Conservation (phyloP, 805 yeast genomes). For the Grigorovia jiainica region DNA sequence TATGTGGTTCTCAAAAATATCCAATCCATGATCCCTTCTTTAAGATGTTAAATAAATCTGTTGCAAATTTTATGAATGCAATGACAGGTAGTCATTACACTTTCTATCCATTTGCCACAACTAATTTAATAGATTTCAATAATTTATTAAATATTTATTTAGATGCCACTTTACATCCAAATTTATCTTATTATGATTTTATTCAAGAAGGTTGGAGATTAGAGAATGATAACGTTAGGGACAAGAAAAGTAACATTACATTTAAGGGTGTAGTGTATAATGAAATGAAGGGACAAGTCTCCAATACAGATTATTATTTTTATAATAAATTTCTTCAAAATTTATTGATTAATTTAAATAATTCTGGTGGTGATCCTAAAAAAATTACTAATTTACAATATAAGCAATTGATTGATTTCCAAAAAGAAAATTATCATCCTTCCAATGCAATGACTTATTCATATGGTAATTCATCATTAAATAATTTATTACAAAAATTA, state of each 20-base stretch:
- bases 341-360: conserved; percentile 74
- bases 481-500: conserved; percentile 48
- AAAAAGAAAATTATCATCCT: conserved; percentile 72
- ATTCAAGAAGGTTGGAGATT: conserved; percentile 97
- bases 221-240: conserved; percentile 57
- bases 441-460: conserved; percentile 81
- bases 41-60: conserved; percentile 91
- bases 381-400: conserved; percentile 66
- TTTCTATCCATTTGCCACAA: conserved; percentile 91
- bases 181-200: conserved; percentile 71
- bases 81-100: conserved; percentile 98
- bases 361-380: conserved; percentile 91
- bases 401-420: conserved; percentile 72
- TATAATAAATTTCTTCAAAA: conserved; percentile 79
- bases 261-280: conserved; percentile 96
- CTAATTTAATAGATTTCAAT: conserved; percentile 69
- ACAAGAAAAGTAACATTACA: conserved; percentile 48
- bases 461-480: conserved; percentile 70
- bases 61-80: conserved; percentile 96
- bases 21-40: conserved; percentile 97
- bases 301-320: conserved; percentile 76
- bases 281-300: conserved; percentile 96
- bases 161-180: conserved; percentile 78
- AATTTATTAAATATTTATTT: conserved; percentile 82
- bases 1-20: conserved; percentile 85